Conservation (phyloP, 257 asterid species). For the Parsonsia alboflavescens region DNA sequence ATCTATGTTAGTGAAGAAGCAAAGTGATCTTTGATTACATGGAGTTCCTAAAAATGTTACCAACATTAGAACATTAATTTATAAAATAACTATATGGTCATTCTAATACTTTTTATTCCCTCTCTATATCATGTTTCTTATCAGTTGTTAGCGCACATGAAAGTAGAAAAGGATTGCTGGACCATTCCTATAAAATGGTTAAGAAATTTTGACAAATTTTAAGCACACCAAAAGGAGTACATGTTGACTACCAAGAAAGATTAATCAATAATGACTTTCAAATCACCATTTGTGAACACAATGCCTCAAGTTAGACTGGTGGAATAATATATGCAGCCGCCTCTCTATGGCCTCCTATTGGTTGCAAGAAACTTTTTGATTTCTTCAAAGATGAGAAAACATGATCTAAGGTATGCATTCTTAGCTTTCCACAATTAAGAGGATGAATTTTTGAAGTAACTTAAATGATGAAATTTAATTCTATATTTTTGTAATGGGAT, state of each 20-base stretch:
- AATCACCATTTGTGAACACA: constrained; percentile 35
- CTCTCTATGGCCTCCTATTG: constrained; percentile 58
- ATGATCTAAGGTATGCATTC: constrained; percentile 41
- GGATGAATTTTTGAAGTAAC: no score
- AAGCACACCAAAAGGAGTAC: constrained; percentile 40
- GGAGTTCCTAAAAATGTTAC: no score
- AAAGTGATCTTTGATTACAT: no score
- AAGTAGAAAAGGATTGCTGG: constrained; percentile 45
- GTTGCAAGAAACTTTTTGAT: constrained; percentile 35
- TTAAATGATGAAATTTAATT: no score
- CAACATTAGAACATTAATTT: no score
- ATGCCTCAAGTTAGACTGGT: constrained; percentile 30
- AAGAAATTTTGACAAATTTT: constrained; percentile 42
- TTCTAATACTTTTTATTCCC: neutral
- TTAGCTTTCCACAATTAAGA: neutral
- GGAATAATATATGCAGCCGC: constrained; percentile 51
- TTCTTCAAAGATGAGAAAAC: constrained; percentile 50
- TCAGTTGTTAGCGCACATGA: constrained; percentile 30
- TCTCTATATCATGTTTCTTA: neutral
- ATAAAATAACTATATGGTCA: no score
- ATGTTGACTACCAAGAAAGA: constrained; percentile 34
- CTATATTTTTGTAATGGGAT: constrained; percentile 70
- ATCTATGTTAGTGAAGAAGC: no score
- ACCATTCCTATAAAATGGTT: constrained; percentile 65
- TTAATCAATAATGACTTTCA: constrained; percentile 38